phyloP scores from a whole-genome alignment of 192 early-diverging fungal species.

The Coemansia umbellata region DNA sequence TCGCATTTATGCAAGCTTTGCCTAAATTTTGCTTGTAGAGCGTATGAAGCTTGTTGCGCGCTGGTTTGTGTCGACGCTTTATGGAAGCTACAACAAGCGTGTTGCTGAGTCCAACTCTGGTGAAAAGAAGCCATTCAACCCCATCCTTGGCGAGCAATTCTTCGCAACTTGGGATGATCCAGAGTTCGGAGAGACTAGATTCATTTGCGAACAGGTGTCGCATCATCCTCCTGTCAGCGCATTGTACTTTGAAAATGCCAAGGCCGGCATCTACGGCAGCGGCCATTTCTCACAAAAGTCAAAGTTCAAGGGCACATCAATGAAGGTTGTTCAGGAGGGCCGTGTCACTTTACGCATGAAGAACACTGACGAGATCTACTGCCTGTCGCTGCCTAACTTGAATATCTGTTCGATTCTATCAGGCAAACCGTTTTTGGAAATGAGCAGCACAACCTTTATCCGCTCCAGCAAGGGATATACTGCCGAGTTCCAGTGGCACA shows the following conservation, averaged over 20 bases:
- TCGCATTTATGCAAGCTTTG: neutral
- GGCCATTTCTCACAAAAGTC: slow-evolving; percentile 63
- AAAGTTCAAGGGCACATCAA: slow-evolving; percentile 69
- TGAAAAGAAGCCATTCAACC: slow-evolving; percentile 77
- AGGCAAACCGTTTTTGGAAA: slow-evolving; percentile 61
- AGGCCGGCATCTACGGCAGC: slow-evolving; percentile 56
- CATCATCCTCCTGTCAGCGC: slow-evolving; percentile 74
- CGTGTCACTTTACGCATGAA: slow-evolving; percentile 63
- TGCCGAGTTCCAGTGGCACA: slow-evolving; percentile 66
- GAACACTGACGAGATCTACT: slow-evolving; percentile 61
- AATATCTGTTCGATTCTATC: slow-evolving; percentile 72
- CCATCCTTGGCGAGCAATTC: slow-evolving; percentile 67
- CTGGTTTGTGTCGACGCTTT: slow-evolving; percentile 79
- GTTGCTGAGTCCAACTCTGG: slow-evolving; percentile 60
- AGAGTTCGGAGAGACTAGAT: slow-evolving; percentile 49
- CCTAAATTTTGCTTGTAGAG: slow-evolving; percentile 23
- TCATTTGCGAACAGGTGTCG: slow-evolving; percentile 66
- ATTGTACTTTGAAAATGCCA: slow-evolving; percentile 60
- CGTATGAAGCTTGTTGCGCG: slow-evolving; percentile 64
- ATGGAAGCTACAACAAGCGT: slow-evolving; percentile 71
- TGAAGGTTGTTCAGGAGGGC: slow-evolving; percentile 75
- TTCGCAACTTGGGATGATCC: slow-evolving; percentile 58
- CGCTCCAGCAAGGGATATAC: slow-evolving; percentile 52
- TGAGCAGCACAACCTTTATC: slow-evolving; percentile 59
- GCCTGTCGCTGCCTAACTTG: slow-evolving; percentile 69